Evolutionary conservation across 352 stramenopile genomes (phyloP).

Genomic region (Globisporangium nunn): DNA sequence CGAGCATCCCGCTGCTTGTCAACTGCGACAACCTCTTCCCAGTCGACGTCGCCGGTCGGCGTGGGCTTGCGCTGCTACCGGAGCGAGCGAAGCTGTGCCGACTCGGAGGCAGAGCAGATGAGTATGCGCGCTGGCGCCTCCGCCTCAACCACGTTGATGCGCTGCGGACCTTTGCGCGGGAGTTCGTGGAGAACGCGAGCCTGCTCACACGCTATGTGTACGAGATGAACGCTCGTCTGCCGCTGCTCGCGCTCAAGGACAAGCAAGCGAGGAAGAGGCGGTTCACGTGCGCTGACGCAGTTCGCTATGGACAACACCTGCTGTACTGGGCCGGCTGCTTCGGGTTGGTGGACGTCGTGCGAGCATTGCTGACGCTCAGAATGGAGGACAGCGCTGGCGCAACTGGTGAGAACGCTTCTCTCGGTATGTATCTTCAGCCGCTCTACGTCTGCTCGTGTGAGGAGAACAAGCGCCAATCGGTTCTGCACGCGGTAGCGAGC

Average conservation of each 20-base stretch:
- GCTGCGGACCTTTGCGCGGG: constrained; percentile 34
- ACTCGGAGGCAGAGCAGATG: constrained; percentile 3
- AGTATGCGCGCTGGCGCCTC: constrained; percentile 48
- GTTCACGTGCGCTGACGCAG: constrained; percentile 30
- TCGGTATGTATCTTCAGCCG: constrained; percentile 22
- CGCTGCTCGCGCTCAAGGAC: constrained; percentile 15
- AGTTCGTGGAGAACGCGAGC: constrained; percentile 42
- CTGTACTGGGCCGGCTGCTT: constrained; percentile 74
- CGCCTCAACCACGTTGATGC: constrained; percentile 52
- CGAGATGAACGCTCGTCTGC: constrained; percentile 55
- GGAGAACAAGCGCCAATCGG: constrained; percentile 52
- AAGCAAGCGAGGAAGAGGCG: constrained; percentile 11
- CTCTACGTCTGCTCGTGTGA: constrained; percentile 66
- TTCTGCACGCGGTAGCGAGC: constrained; percentile 48
- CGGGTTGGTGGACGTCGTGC: constrained; percentile 45
- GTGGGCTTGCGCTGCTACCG: constrained; percentile 34
- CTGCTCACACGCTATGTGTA: constrained; percentile 41
- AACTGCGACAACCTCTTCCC: constrained; percentile 53
- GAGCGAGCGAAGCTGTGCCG: constrained; percentile 27
- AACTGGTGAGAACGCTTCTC: background rate
- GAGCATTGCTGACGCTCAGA: constrained; percentile 31
- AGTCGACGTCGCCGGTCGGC: constrained; percentile 52
- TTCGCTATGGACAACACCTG: constrained; percentile 72
- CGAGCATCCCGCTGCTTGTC: constrained; percentile 47
- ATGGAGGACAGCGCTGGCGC: constrained; percentile 8